phyloP scores from a whole-genome alignment of 2,329 filamentous ascomycete genomes.

The Myriosclerotinia curreyana region DNA sequence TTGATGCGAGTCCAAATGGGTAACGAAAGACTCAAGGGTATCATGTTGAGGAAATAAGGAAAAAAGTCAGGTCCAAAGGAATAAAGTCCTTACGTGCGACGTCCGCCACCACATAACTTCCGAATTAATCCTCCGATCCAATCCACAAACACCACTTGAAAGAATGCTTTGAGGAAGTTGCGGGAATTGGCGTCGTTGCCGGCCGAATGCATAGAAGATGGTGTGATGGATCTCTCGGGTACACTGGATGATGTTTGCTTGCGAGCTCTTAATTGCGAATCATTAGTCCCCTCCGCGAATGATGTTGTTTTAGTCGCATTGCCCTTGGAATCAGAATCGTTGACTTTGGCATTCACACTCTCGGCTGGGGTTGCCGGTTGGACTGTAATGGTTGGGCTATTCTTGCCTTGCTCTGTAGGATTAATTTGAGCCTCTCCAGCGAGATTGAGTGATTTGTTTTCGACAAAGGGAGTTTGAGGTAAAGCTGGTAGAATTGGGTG shows the following conservation, averaged over 20 bases:
- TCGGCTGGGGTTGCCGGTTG: constrained; percentile 30
- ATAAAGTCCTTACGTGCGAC: constrained; percentile 34
- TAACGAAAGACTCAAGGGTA: constrained; percentile 12
- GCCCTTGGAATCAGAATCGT: constrained; percentile 22
- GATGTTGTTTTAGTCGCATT: constrained; percentile 30
- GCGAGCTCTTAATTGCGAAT: constrained; percentile 29
- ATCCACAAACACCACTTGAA: constrained; percentile 39
- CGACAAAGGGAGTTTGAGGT: constrained; percentile 26
- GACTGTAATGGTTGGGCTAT: constrained; percentile 30
- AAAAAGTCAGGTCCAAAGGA: constrained; percentile 17
- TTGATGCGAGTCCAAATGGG: constrained; percentile 14
- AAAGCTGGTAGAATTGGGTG: constrained; percentile 9
- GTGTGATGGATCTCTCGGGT: constrained; percentile 35
- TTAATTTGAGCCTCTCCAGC: constrained; percentile 10
- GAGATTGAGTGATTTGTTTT: constrained; percentile 25
- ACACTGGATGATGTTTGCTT: constrained; percentile 26
- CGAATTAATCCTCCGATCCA: constrained; percentile 40
- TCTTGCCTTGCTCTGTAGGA: constrained; percentile 4
- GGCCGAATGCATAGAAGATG: constrained; percentile 34
- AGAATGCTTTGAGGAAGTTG: constrained; percentile 38
- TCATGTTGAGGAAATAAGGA: constrained; percentile 14
- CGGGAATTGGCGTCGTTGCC: constrained; percentile 31
- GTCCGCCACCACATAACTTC: constrained; percentile 35
- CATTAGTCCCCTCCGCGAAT: constrained; percentile 26
- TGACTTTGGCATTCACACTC: constrained; percentile 18